A percentile compares a stretch with the other conserved stretches of the same genome.
Evolutionary conservation across 2,329 filamentous ascomycete genomes (phyloP).

Genomic region (Metarhizium anisopliae): DNA sequence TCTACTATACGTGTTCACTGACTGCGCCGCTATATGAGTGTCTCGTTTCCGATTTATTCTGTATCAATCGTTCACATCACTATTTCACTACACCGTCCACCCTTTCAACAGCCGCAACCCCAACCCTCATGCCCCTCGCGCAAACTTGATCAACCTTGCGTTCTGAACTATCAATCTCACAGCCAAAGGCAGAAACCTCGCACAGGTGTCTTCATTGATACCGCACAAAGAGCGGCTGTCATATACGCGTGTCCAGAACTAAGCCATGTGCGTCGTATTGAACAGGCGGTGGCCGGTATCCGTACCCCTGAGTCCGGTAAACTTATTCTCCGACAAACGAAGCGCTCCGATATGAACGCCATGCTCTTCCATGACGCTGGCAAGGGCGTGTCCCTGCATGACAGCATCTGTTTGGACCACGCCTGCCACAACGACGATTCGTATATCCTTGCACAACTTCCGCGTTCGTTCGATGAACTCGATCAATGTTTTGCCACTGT

Average conservation of each 20-base stretch:
- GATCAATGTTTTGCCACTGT: constrained; percentile 41
- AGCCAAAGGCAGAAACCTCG: background rate
- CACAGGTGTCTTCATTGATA: background rate
- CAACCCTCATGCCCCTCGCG: too few species aligned
- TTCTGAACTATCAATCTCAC: too few species aligned
- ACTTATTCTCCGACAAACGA: constrained; percentile 47
- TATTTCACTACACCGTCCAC: too few species aligned
- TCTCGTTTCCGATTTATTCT: too few species aligned
- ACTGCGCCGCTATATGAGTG: background rate
- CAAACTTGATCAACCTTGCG: too few species aligned
- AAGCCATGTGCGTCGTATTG: constrained; percentile 41
- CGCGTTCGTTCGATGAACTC: constrained; percentile 41
- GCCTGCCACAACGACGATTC: constrained; percentile 45
- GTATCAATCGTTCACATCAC: too few species aligned
- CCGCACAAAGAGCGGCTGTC: background rate
- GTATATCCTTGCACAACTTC: constrained; percentile 23
- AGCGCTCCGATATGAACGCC: constrained; percentile 38
- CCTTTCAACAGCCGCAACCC: too few species aligned
- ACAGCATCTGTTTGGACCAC: constrained; percentile 38
- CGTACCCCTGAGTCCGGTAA: constrained; percentile 38
- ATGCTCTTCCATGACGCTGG: constrained; percentile 10
- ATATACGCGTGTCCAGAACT: background rate
- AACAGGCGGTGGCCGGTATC: constrained; percentile 54
- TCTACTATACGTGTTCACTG: background rate
- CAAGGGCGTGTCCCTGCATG: constrained; percentile 5